Evolutionary conservation across 163 green algal genomes (phyloP).

Genomic region (Coccomyxa subellipsoidea): DNA sequence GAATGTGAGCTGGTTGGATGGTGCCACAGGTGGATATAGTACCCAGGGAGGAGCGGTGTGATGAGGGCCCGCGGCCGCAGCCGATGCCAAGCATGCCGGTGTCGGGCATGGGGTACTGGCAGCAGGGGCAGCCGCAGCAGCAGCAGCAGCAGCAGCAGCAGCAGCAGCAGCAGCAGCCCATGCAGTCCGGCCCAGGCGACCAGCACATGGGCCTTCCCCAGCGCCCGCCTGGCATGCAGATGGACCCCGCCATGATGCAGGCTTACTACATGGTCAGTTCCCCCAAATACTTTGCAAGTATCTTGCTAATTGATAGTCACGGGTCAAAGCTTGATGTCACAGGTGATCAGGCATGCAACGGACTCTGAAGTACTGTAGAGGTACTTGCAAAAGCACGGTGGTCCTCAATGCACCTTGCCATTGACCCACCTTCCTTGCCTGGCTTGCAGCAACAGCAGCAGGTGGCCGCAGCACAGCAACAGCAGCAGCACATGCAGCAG

Average conservation of each 20-base stretch:
- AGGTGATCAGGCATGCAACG: too few species aligned
- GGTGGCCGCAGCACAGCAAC: neutral
- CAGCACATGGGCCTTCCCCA: neutral
- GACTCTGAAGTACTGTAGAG: too few species aligned
- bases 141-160: conserved; percentile 14
- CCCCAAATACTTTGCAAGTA: too few species aligned
- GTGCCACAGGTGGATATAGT: conserved; percentile 70
- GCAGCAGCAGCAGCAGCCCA: conserved; percentile 22
- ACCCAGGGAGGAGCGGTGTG: conserved; percentile 57
- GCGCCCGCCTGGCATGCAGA: conserved; percentile 1
- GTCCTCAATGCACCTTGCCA: too few species aligned
- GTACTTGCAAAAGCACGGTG: too few species aligned
- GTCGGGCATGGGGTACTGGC: conserved; percentile 1
- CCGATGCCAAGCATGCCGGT: conserved; percentile 5
- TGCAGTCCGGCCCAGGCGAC: conserved; percentile 4
- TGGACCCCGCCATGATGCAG: conserved; percentile 4
- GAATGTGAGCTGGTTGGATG: neutral
- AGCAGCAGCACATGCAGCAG: neutral
- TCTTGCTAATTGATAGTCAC: too few species aligned
- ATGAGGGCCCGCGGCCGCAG: conserved; percentile 17
- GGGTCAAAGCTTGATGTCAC: too few species aligned
- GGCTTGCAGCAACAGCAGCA: neutral
- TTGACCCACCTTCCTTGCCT: too few species aligned
- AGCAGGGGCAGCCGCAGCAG: conserved; percentile 20
- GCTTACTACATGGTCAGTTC: neutral